Percentiles rank a stretch among this genome's conserved stretches.
Evolutionary conservation across 73 alveolate species (phyloP).

Genomic region (Tetrahymena elliotti): DNA sequence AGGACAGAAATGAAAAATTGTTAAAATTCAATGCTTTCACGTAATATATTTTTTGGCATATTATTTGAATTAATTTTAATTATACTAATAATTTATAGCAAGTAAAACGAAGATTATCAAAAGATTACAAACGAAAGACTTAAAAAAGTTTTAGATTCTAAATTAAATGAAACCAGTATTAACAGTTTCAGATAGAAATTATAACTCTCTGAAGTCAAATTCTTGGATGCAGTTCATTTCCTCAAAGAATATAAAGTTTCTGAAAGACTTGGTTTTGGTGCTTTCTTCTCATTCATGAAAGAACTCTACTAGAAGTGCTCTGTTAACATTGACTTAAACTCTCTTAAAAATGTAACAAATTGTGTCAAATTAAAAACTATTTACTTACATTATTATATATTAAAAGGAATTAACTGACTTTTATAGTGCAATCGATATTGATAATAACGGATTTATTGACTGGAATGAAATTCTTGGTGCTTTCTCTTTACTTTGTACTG

Average conservation of each 20-base stretch:
- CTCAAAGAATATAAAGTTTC: neutral
- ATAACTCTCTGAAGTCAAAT: neutral
- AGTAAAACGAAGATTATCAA: neutral
- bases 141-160: neutral
- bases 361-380: neutral
- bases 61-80: neutral
- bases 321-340: neutral
- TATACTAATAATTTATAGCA: neutral
- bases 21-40: neutral
- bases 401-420: neutral
- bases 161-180: neutral
- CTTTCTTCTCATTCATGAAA: neutral
- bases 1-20: neutral
- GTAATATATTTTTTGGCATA: neutral
- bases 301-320: neutral
- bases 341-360: neutral
- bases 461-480: constrained; percentile 1
- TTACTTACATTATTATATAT: neutral
- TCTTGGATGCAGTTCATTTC: neutral
- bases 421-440: neutral
- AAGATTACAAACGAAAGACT: neutral
- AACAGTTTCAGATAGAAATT: neutral
- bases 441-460: neutral
- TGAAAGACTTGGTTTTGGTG: neutral
- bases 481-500: neutral